These are phyloP conservation scores for Leptographium wingfieldii DNA, from an alignment of 2,329 filamentous ascomycete species.

Conservation along the genomic window DNA sequence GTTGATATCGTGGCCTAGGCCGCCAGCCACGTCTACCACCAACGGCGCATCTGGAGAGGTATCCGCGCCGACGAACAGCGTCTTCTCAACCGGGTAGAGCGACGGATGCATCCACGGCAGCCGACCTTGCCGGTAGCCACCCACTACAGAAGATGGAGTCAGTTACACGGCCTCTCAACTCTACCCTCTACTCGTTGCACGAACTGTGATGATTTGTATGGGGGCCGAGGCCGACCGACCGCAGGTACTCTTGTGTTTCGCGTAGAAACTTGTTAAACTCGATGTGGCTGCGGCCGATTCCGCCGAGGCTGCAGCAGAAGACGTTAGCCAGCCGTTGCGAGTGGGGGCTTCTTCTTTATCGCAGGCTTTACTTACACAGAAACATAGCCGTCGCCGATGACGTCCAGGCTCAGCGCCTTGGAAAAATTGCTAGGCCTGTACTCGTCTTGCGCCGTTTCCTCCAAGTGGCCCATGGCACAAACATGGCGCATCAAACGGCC, in stretches of 20 bases:
- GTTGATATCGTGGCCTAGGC: slow-evolving; percentile 22
- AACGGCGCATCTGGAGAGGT: slow-evolving; percentile 13
- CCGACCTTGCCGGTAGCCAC: slow-evolving; percentile 22
- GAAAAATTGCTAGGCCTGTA: slow-evolving; percentile 24
- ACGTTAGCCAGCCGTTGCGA: background rate
- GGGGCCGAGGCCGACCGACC: slow-evolving; percentile 6
- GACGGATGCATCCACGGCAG: slow-evolving; percentile 20
- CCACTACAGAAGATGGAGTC: slow-evolving; percentile 9
- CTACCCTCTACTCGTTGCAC: background rate
- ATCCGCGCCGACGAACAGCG: slow-evolving; percentile 18
- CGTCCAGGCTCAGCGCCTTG: slow-evolving; percentile 19
- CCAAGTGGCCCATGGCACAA: slow-evolving; percentile 23
- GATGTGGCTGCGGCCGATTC: background rate
- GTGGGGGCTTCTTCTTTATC: too few relatives aligned
- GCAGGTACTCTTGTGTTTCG: background rate
- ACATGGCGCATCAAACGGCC: slow-evolving; percentile 22
- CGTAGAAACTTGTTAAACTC: background rate
- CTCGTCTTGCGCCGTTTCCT: slow-evolving; percentile 19
- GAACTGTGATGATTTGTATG: slow-evolving; percentile 14
- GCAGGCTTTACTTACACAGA: slow-evolving; percentile 9
- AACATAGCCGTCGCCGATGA: slow-evolving; percentile 21
- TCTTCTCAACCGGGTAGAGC: slow-evolving; percentile 21
- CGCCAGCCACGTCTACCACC: slow-evolving; percentile 24
- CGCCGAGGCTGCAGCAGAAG: slow-evolving; percentile 6
- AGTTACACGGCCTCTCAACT: background rate